Base-by-base conservation (phyloP, 2,329 filamentous ascomycete species). In the Epicoccum nigrum region DNA sequence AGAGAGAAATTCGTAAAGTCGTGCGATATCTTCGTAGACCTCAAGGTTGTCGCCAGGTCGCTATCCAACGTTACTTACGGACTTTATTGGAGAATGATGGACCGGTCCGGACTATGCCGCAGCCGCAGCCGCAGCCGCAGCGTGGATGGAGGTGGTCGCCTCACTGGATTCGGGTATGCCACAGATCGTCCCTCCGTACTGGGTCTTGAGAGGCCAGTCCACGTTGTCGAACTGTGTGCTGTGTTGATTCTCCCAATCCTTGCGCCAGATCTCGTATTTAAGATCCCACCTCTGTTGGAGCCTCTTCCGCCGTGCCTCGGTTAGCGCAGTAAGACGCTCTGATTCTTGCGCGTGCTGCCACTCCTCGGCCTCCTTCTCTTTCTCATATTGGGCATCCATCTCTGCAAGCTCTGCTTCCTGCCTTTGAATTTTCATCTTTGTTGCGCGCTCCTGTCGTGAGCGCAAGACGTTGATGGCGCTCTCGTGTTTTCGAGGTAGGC, bases 401-500 rank as follows among this genome's bases (percentile, higher is more conserved):
- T 73, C 68, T 23, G 65, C 60, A 2, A 76, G 45, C 45, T 77
- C 76, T n/a, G 64, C 58, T 17, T 75, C 67, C 48, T 79, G 76
- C 41, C 74, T 68, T 40, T 72, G 64, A 5, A 67, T 43, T 16
- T 72, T 71, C 7, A 63, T 52, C 39, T 70, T 70, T 35, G 72
- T 62, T 7, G 75, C 68, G 25, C 75, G 63, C 33, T 72, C 71
- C 60, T 80, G 78, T 51, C 75, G 71, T 17, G 75, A 77, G 9
- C 77, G 67, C 7, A 79, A 56, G 6, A 80, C 76, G 38, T 78
- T 78, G 58, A 79, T 78, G 11, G 75, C 76, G 42, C 71, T 75
- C 16, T 71, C 68, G 39, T 80, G 77, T 56, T 74, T 75, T 8
- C 60, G 63, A 6, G 74, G 72, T 41, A 80, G 70, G 20, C 71